Evolutionary conservation across 192 early-diverging fungal species (phyloP).

Genomic region (Backusella liffmaniae): DNA sequence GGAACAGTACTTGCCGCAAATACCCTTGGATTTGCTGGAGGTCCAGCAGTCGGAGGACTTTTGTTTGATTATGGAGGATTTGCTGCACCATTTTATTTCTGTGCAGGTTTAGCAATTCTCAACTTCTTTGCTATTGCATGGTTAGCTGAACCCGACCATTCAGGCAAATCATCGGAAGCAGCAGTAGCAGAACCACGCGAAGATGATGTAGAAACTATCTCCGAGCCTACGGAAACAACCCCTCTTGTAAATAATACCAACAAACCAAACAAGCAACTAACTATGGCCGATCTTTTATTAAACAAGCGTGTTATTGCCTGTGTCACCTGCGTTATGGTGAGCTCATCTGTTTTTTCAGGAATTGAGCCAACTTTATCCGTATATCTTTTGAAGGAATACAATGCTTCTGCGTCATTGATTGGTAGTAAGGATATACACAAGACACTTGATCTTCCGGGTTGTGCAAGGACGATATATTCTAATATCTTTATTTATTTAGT

Average conservation of each 20-base stretch:
- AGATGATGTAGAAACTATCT: slow-evolving; percentile 8
- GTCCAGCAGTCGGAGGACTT: slow-evolving; percentile 65
- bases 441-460: background rate
- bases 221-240: background rate
- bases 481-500: slow-evolving; percentile 30
- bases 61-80: slow-evolving; percentile 65
- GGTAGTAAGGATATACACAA: slow-evolving; percentile 29
- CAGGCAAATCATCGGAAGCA: background rate
- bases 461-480: background rate
- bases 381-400: slow-evolving; percentile 40
- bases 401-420: slow-evolving; percentile 39
- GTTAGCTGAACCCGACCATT: slow-evolving; percentile 56
- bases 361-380: slow-evolving; percentile 58
- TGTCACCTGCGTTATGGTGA: slow-evolving; percentile 42
- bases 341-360: slow-evolving; percentile 51
- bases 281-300: slow-evolving; percentile 43
- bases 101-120: slow-evolving; percentile 55
- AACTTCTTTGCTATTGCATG: slow-evolving; percentile 63
- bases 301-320: slow-evolving; percentile 48
- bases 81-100: slow-evolving; percentile 70
- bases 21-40: slow-evolving; percentile 64
- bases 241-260: slow-evolving; percentile 1
- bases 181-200: background rate
- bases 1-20: slow-evolving; percentile 65
- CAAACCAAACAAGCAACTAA: slow-evolving; percentile 16